Evolutionary conservation across 176 grass and related monocot genomes (phyloP).

Genomic region (Pontederia paniculata): DNA sequence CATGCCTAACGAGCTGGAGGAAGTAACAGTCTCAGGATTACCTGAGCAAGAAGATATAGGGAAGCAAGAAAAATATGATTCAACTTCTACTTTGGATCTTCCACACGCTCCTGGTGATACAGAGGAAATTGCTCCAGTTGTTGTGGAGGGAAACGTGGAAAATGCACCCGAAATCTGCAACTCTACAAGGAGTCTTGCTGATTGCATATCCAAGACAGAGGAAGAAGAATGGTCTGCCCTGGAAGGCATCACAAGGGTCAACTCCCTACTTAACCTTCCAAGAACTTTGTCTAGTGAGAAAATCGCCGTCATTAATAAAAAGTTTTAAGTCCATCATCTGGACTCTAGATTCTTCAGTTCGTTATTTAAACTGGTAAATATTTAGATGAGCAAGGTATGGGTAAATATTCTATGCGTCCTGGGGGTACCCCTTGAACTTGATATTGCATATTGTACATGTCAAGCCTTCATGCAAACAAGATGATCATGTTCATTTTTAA

Average conservation of each 20-base stretch:
- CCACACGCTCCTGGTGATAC: slow-evolving; percentile 19
- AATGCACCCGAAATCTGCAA: slow-evolving; percentile 34
- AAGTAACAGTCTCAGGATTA: slow-evolving; percentile 14
- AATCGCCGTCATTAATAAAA: slow-evolving; percentile 42
- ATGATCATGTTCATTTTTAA: no score
- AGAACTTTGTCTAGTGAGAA: slow-evolving; percentile 58
- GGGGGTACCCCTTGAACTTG: no score
- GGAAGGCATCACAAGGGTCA: slow-evolving; percentile 66
- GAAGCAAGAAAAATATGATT: slow-evolving; percentile 11
- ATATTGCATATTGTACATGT: no score
- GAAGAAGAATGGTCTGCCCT: slow-evolving; percentile 96
- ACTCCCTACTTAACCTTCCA: slow-evolving; percentile 80
- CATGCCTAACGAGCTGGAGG: slow-evolving; percentile 18
- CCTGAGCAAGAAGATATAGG: slow-evolving; percentile 15
- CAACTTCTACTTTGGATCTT: slow-evolving; percentile 32
- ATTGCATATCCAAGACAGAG: slow-evolving; percentile 76
- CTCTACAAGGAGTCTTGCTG: slow-evolving; percentile 59
- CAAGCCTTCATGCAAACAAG: no score
- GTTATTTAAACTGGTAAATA: no score
- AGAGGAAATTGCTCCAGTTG: slow-evolving; percentile 44
- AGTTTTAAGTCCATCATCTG: slow-evolving; percentile 7
- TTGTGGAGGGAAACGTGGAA: slow-evolving; percentile 21
- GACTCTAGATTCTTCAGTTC: neutral
- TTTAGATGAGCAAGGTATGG: no score
- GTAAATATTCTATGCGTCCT: no score